phyloP scores from a whole-genome alignment of 352 stramenopile species.

The Globisporangium carolinianum region DNA sequence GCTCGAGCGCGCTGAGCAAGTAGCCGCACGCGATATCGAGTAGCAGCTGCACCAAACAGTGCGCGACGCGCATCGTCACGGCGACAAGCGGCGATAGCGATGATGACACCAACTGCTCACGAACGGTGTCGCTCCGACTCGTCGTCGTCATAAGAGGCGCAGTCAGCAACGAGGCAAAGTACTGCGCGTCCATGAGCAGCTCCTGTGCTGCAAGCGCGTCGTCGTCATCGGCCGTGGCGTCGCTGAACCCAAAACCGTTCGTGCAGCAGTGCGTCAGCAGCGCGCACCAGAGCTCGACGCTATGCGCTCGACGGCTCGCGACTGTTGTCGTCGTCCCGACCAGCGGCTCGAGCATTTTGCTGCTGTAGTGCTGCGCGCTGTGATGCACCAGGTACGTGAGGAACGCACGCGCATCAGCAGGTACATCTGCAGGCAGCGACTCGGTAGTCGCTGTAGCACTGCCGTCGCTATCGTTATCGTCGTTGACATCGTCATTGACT shows the following conservation, averaged over 20 bases:
- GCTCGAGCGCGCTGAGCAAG: constrained; percentile 50
- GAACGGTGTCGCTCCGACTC: neutral
- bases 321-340: neutral
- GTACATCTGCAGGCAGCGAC: neutral
- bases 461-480: neutral
- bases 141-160: neutral
- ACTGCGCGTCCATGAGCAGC: constrained; percentile 19
- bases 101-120: too few species aligned
- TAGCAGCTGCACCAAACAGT: constrained; percentile 38
- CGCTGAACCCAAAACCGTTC: constrained; percentile 36
- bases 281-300: constrained; percentile 21
- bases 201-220: constrained; percentile 39
- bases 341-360: neutral
- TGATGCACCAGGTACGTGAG: constrained; percentile 9
- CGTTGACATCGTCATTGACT: neutral
- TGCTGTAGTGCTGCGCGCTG: constrained; percentile 5
- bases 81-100: neutral
- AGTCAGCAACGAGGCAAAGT: constrained; percentile 7
- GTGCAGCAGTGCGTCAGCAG: constrained; percentile 22
- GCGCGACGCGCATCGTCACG: constrained; percentile 13
- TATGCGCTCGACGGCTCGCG: constrained; percentile 1
- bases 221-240: constrained; percentile 1
- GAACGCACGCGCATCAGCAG: constrained; percentile 9
- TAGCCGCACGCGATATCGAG: constrained; percentile 42
- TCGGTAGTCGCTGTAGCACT: neutral